Evolutionary conservation across 805 yeast genomes (phyloP), one percentile per base, ranked within the genome.

Genomic region (Millerago galiae): DNA sequence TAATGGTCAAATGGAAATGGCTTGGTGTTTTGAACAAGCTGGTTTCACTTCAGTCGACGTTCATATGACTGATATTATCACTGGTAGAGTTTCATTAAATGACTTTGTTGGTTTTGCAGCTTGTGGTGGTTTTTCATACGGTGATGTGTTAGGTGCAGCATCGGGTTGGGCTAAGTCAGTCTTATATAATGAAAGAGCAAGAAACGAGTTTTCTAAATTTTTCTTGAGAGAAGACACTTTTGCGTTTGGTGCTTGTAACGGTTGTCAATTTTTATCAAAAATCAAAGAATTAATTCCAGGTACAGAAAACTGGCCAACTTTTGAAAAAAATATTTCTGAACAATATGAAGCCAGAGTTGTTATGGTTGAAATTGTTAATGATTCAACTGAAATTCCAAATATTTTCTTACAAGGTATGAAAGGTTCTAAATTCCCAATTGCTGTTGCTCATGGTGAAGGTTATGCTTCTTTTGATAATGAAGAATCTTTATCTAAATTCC

Each of bases 101-200:
- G 83, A 78, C 35, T 93, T 93, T 64, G 87, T 82, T 38, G 99
- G 99, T 48, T 55, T 93, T 37, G 98, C 97, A 34, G 98, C 98
- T 4, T 95, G 99, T 68, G 99, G 99, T 66, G 99, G 99, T 13
- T 93, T 93, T 72, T 88, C 97, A 2, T 93, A 90, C 59, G 99
- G 99, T 73, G 99, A 93, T 66, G 99, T 93, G 38, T 72, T 93
- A 46, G 99, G 99, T 53, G 99, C 99, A 29, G 99, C 96, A 61
- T 84, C 91, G 41, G 99, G 99, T 45, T 93, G 99, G 99, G 99
- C 99, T 45, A 89, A 88, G 59, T 87, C 97, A 14, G 95, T 93
- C 9, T 68, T 93, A 51, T 89, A 81, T 75, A 83, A 91, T 60
- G 86, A 78, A 30, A 70, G 67, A 42, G 84, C 91, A 30, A 79